Base-by-base conservation (phyloP, 2,329 filamentous ascomycete species). In the Clarireedia sp. region DNA sequence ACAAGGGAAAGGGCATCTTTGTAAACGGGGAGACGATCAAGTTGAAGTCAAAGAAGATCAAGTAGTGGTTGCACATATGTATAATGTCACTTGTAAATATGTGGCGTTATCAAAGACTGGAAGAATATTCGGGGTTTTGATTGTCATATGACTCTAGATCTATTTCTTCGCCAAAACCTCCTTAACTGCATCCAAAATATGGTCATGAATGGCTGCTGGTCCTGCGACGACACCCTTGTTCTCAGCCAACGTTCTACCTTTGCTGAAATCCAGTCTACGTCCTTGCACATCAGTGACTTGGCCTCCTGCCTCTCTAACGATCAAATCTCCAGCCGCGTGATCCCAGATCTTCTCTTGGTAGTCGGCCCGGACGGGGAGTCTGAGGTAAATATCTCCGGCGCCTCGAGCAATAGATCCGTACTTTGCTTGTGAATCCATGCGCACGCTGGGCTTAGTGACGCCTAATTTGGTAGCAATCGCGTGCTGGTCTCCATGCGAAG, bases 331-430 rank as follows among this genome's bases (percentile, higher is more conserved):
- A 12, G 92, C 94, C 17, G 94, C 94, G 71, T 99, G 94, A 69
- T 99, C 94, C 94, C 94, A 99, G 64, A 99, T 99, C 82, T 99
- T 99, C 79, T 99, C 94, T 71, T 95, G 84, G 74, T 99, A 99
- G 53, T 86, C 85, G 64, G 86, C 87, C 69, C 82, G 87, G 5
- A 89, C 86, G 3, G 94, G 94, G 57, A 99, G 75, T 53, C 95
- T 82, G 56, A 99, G 80, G 74, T 99, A 99, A 62, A 99, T 85
- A 68, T 99, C 94, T 49, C 91, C 94, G 5, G 91, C 90, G 46
- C 94, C 94, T 60, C 94, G 81, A 37, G 94, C 94, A 69, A 99
- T 95, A 37, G 89, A 94, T 59, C 86, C 92, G 73, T 99, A 99
- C 74, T 99, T 99, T 65, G 94, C 92, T 74, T 99, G 94, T 51